Conservation (phyloP, 371 early-diverging fungal genomes). For the Entomophthora muscae region DNA sequence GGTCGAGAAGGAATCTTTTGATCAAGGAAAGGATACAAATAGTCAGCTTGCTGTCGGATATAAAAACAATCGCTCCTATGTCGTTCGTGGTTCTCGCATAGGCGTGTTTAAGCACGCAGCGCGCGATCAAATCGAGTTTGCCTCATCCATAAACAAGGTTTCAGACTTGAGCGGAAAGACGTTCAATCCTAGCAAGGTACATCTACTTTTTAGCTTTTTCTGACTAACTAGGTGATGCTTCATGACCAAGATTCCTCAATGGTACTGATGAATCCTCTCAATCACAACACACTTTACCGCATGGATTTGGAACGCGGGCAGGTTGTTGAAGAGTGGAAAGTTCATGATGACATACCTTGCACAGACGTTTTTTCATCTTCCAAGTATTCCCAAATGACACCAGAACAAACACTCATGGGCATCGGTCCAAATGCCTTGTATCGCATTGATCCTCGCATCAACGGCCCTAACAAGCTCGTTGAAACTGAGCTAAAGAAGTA, state of each 20-base stretch:
- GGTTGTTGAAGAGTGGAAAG: slow-evolving; percentile 83
- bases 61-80: slow-evolving; percentile 59
- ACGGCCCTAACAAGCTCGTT: slow-evolving; percentile 38
- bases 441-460: slow-evolving; percentile 77
- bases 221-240: slow-evolving; percentile 29
- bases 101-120: slow-evolving; percentile 64
- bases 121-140: slow-evolving; percentile 38
- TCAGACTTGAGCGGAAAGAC: slow-evolving; percentile 20
- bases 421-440: slow-evolving; percentile 64
- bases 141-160: slow-evolving; percentile 43
- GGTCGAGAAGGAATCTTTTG: not conserved
- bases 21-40: slow-evolving; percentile 18
- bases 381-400: slow-evolving; percentile 56
- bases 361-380: slow-evolving; percentile 49
- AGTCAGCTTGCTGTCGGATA: slow-evolving; percentile 54
- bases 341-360: slow-evolving; percentile 36
- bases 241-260: slow-evolving; percentile 61
- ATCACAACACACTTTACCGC: slow-evolving; percentile 48
- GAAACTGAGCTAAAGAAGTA: slow-evolving; percentile 44
- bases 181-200: slow-evolving; percentile 30
- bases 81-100: slow-evolving; percentile 66
- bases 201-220: slow-evolving; percentile 9
- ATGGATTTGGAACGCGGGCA: slow-evolving; percentile 85
- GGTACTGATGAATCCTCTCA: slow-evolving; percentile 44
- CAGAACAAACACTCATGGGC: slow-evolving; percentile 58